phyloP scores from a whole-genome alignment of 176 grass and related monocot genomes.

The Coix lacrymajobi region DNA sequence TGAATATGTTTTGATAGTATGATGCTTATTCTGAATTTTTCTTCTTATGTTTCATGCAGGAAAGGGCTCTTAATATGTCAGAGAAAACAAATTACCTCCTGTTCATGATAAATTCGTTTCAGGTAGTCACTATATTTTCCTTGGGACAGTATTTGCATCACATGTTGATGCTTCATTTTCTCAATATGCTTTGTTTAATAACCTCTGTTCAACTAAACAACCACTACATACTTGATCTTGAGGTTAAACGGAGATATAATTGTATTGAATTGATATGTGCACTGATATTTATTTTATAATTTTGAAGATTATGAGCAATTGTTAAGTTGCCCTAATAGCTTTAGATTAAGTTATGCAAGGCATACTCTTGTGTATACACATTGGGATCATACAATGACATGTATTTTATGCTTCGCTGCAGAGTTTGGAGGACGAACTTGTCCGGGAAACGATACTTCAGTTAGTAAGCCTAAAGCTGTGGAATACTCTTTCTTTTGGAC shows the following conservation, averaged over 20 bases:
- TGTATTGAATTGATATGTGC: background rate
- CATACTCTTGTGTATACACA: background rate
- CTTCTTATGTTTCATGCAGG: slow-evolving; percentile 45
- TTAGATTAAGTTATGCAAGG: background rate
- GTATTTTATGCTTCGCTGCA: slow-evolving; percentile 28
- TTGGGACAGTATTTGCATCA: background rate
- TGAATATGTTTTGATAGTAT: background rate
- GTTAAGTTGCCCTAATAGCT: background rate
- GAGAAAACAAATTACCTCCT: slow-evolving; percentile 96
- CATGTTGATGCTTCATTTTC: background rate
- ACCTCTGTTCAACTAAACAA: background rate
- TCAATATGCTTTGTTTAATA: background rate
- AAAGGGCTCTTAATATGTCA: slow-evolving; percentile 60
- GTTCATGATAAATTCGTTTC: slow-evolving; percentile 98
- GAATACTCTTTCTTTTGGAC: slow-evolving; percentile 79
- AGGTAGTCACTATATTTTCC: slow-evolving; percentile 45
- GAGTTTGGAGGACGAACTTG: slow-evolving; percentile 96
- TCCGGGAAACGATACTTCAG: slow-evolving; percentile 84
- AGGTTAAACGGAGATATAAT: background rate
- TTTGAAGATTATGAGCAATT: background rate
- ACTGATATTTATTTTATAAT: background rate
- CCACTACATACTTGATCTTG: background rate
- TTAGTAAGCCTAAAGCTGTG: slow-evolving; percentile 89
- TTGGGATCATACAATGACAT: background rate
- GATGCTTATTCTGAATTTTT: background rate